Percentiles rank a stretch among this genome's conserved stretches.
These are phyloP conservation scores for Polyporus arcularius DNA, from an alignment of 768 basidiomycete genomes.

Conservation along the genomic window DNA sequence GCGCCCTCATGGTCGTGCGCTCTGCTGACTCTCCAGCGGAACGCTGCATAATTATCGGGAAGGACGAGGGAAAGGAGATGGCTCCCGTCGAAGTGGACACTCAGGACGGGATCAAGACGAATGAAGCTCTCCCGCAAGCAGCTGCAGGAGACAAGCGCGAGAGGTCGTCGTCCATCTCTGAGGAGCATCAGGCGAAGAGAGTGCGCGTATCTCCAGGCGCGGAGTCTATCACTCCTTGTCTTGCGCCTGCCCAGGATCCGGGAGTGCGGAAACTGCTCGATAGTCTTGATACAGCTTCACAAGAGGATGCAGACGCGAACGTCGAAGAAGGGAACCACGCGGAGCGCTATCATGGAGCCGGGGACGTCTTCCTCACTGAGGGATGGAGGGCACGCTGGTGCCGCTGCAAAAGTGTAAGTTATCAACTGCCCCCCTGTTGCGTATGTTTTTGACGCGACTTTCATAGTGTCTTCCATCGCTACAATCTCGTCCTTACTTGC, in stretches of 20 bases:
- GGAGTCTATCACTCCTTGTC: slow-evolving; percentile 40
- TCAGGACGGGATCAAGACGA: slow-evolving; percentile 3
- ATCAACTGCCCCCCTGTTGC: not conserved
- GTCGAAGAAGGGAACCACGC: slow-evolving; percentile 6
- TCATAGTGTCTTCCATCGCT: slow-evolving; percentile 61
- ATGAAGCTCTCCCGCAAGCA: not conserved
- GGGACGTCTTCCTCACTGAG: slow-evolving; percentile 75
- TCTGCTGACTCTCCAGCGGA: slow-evolving; percentile 34
- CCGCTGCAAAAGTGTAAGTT: slow-evolving; percentile 58
- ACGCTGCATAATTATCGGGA: slow-evolving; percentile 56
- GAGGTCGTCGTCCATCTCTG: slow-evolving; percentile 30
- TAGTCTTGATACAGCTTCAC: not conserved
- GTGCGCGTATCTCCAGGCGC: slow-evolving; percentile 43
- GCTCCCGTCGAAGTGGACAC: slow-evolving; percentile 30
- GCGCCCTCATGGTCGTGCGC: slow-evolving; percentile 68
- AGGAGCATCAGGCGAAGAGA: slow-evolving; percentile 45
- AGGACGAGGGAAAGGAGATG: slow-evolving; percentile 27
- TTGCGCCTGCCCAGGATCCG: slow-evolving; percentile 54
- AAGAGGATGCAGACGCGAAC: not conserved
- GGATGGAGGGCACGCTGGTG: slow-evolving; percentile 84
- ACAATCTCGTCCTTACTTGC: slow-evolving; percentile 55
- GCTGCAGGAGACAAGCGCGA: slow-evolving; percentile 45
- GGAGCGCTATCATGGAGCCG: slow-evolving; percentile 46
- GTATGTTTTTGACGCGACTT: not conserved
- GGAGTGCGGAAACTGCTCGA: not conserved